Percentiles rank a stretch among this genome's conserved stretches.
Evolutionary conservation across 1,284 basidiomycete genomes (phyloP).

Genomic region (Ceratobasidium sp.): DNA sequence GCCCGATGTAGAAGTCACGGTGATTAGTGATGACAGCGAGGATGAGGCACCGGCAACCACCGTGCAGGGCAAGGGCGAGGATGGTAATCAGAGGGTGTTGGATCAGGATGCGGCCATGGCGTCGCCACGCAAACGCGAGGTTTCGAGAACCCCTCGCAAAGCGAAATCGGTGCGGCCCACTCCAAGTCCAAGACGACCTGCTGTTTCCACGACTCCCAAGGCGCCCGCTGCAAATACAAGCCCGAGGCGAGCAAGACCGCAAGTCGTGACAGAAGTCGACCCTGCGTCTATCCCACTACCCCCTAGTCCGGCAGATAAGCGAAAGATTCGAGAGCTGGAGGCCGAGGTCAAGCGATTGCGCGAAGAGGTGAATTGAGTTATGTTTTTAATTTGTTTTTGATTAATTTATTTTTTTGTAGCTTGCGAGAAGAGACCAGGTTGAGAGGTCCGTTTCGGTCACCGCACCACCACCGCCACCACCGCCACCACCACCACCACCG

Average conservation of each 20-base stretch:
- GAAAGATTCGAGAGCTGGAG: slow-evolving; percentile 67
- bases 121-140: background rate
- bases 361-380: slow-evolving; percentile 60
- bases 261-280: background rate
- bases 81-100: background rate
- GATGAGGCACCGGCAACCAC: slow-evolving; percentile 55
- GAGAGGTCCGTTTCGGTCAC: slow-evolving; percentile 49
- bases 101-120: background rate
- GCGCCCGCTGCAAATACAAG: background rate
- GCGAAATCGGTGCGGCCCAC: no score
- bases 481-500: slow-evolving; percentile 52
- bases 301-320: slow-evolving; percentile 53
- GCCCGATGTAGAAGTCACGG: slow-evolving; percentile 20
- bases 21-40: slow-evolving; percentile 41
- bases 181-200: no score
- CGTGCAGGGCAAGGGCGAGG: slow-evolving; percentile 4
- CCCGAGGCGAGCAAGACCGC: background rate
- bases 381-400: background rate
- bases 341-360: slow-evolving; percentile 66
- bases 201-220: no score
- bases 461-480: slow-evolving; percentile 45
- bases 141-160: no score
- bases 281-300: slow-evolving; percentile 25
- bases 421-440: slow-evolving; percentile 24
- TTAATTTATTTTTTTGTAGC: slow-evolving; percentile 19